Evolutionary conservation across 1,284 basidiomycete species (phyloP), one percentile per base, ranked within the genome.

Genomic region (Melanopsichium pennsylvanicum): DNA sequence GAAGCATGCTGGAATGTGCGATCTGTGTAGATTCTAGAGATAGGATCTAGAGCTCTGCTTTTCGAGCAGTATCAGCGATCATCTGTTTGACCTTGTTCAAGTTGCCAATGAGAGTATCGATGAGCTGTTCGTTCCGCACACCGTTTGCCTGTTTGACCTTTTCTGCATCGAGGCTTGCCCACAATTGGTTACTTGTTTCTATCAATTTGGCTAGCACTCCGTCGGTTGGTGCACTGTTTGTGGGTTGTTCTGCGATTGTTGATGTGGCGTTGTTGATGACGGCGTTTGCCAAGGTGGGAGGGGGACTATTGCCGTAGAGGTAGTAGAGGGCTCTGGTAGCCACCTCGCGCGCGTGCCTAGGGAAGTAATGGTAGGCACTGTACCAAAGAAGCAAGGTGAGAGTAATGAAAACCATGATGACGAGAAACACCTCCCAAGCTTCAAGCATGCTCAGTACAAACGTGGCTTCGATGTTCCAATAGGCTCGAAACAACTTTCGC

Each of bases 391-490:
- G 38, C 2, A 51, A n/a, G 5, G 61, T 54, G 9, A 64, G 41
- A 12, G 37, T 27, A 31, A 54, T 15, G 33, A 56, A 61, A 7
- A 63, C 56, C 11, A 60, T 47, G 9, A 68, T 70, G 37, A 67
- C 63, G 21, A 71, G 45, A 18, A 62, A 51, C 1, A 67, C 55
- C 27, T 71, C 69, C 69, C 69, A 71, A 2, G 59, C 56, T 55
- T 71, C 69, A 23, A 71, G 45, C 63, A 67, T 67, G 33, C 57
- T 57, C 5, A 71, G 52, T 12, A 60, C 63, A 32, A 59, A 71
- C 15, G 63, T 63, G 15, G 47, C 54, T 27, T 54, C 55, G 22
- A 71, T 35, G 40, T 67, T 57, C 55, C 59, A 62, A 36, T 71
- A 61, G 34, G 52, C 27, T 13, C 56, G 51, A 29, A 70, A 70